Base-by-base conservation (phyloP, 768 basidiomycete genomes). In the Pleurotus tuoliensis region DNA sequence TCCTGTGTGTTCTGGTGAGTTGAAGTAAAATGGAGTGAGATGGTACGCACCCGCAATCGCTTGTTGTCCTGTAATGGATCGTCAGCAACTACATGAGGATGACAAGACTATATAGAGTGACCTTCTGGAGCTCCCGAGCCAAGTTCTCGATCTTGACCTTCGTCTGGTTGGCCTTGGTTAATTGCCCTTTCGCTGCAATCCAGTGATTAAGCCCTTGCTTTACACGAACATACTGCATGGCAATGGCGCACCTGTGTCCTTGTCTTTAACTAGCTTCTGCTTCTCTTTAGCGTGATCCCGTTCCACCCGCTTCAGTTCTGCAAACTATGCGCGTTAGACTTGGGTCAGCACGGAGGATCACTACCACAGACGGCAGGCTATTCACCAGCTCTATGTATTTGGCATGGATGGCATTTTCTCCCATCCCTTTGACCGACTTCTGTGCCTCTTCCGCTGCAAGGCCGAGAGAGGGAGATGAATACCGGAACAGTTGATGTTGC, bases 211-310 rank as follows among this genome's bases (percentile, higher is more conserved):
- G 37, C 41, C 20, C 34, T 50, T 34, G 11, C 30, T 51, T 16
- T 63, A 54, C 20, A 58, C 9, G 48, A 50, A 56, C 51, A 37
- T 18, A 41, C 44, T 47, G 27, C 43, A 49, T 30, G n/a, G 58
- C 39, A 27, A 24, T 43, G 37, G 58, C 67, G 69, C 73, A 91
- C 90, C 90, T 61, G 90, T 83, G 72, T 94, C 92, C 74, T 93
- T 93, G 76, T 94, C 92, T 73, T 94, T 94, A 48, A 82, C 77
- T 27, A 94, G 76, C 66, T 94, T 94, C 75, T 94, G 92, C 70
- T 90, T 93, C 77, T 94, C 92, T 73, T 91, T 94, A 40, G 91
- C 86, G 64, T 93, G 88, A 66, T 93, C 92, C 61, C 92, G 82
- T 71, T 94, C 92, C 66, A 90, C 71, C 51, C 90, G 81, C 69